Evolutionary conservation across 1,284 basidiomycete genomes (phyloP).

Genomic region (Trametes hirsuta): DNA sequence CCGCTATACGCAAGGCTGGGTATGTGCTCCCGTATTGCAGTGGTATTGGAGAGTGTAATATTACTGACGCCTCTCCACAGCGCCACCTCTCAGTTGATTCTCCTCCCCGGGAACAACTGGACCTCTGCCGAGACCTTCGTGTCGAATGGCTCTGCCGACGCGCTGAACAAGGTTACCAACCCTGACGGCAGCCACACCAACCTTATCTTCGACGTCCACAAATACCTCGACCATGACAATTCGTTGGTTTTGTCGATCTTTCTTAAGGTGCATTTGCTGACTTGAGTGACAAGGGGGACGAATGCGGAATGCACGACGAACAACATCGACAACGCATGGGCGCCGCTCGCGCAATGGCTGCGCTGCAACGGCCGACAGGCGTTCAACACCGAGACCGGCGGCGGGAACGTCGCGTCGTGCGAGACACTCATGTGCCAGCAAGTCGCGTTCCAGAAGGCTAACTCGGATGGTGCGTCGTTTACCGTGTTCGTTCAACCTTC

Average conservation of each 20-base stretch:
- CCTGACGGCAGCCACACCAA: slow-evolving; percentile 50
- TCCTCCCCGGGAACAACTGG: slow-evolving; percentile 58
- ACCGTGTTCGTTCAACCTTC: neutral
- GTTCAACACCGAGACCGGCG: slow-evolving; percentile 66
- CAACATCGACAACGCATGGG: slow-evolving; percentile 54
- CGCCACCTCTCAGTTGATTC: slow-evolving; percentile 53
- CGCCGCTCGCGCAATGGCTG: slow-evolving; percentile 53
- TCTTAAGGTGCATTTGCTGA: slow-evolving; percentile 4
- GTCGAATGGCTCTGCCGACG: slow-evolving; percentile 56
- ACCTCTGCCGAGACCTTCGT: slow-evolving; percentile 54
- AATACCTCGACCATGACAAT: slow-evolving; percentile 64
- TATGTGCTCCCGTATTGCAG: slow-evolving; percentile 18
- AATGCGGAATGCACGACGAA: slow-evolving; percentile 49
- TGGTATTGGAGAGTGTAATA: neutral
- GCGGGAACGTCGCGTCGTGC: slow-evolving; percentile 55
- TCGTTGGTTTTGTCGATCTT: slow-evolving; percentile 40
- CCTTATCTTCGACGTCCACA: slow-evolving; percentile 66
- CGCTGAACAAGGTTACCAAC: slow-evolving; percentile 55
- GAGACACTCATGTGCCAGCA: slow-evolving; percentile 50
- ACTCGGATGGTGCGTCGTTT: slow-evolving; percentile 48
- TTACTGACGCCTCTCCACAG: slow-evolving; percentile 25
- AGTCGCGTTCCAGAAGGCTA: slow-evolving; percentile 52
- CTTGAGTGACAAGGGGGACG: slow-evolving; percentile 34
- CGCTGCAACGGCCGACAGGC: slow-evolving; percentile 57
- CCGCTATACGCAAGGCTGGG: slow-evolving; percentile 55